Conservation (phyloP, 2,329 filamentous ascomycete species). For the Ophiocordyceps sinensis region DNA sequence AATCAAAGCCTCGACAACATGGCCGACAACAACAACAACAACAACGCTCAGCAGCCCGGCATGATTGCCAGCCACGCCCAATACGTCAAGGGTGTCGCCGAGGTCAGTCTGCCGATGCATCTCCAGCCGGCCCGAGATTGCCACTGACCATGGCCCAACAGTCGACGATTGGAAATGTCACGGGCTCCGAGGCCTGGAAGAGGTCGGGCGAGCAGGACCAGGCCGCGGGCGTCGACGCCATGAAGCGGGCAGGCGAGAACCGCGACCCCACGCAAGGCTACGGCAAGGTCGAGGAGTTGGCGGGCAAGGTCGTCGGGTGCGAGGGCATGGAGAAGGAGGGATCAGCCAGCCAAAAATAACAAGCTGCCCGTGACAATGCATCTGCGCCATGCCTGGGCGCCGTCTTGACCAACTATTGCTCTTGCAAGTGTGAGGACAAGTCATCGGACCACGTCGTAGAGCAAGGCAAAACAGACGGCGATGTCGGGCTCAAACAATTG, state of each 20-base stretch:
- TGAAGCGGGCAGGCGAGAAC: constrained; percentile 45
- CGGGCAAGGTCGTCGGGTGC: constrained; percentile 49
- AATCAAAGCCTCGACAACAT: constrained; percentile 3
- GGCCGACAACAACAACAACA: constrained; percentile 15
- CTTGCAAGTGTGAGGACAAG: too few species aligned
- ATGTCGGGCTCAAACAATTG: too few species aligned
- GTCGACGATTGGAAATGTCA: constrained; percentile 46
- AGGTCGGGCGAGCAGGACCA: constrained; percentile 50
- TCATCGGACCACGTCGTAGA: too few species aligned
- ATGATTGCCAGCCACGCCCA: constrained; percentile 50
- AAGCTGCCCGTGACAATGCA: constrained; percentile 3
- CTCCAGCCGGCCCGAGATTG: too few species aligned
- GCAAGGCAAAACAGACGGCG: too few species aligned
- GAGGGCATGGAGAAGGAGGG: constrained; percentile 57
- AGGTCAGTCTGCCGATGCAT: constrained; percentile 27
- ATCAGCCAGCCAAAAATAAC: constrained; percentile 26
- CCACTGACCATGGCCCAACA: constrained; percentile 11
- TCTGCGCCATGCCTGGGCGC: too few species aligned
- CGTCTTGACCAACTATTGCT: too few species aligned
- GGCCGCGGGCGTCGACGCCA: constrained; percentile 41
- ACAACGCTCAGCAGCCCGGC: constrained; percentile 32
- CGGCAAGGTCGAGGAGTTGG: constrained; percentile 49
- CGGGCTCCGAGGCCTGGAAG: constrained; percentile 49
- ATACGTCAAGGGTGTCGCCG: constrained; percentile 53
- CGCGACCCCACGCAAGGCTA: constrained; percentile 43